phyloP scores from a whole-genome alignment of 2,329 filamentous ascomycete genomes.

The Alternaria rosae region DNA sequence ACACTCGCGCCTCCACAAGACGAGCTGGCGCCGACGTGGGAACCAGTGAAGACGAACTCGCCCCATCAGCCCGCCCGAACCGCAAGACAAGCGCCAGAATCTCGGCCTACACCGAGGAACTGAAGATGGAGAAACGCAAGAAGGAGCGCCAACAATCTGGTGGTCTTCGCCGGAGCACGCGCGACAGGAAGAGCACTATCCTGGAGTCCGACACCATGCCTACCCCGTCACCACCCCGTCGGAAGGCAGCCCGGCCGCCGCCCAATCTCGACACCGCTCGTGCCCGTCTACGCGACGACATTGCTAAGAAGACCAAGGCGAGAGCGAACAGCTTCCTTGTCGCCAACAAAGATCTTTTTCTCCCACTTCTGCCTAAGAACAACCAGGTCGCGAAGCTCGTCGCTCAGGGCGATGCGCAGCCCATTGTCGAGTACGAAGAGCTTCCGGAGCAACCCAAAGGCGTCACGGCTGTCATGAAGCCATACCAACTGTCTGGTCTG shows the following conservation, averaged over 20 bases:
- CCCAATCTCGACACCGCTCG: constrained; percentile 51
- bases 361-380: constrained; percentile 55
- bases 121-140: constrained; percentile 45
- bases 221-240: constrained; percentile 15
- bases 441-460: constrained; percentile 54
- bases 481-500: constrained; percentile 96
- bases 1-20: background rate
- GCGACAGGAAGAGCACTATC: constrained; percentile 37
- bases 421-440: constrained; percentile 51
- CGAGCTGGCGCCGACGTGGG: constrained; percentile 3
- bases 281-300: constrained; percentile 51
- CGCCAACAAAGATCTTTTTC: constrained; percentile 55
- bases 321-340: constrained; percentile 57
- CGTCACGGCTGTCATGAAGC: constrained; percentile 72
- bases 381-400: constrained; percentile 55
- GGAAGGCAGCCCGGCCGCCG: constrained; percentile 14
- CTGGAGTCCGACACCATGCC: constrained; percentile 42
- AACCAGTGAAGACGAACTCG: constrained; percentile 38
- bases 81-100: constrained; percentile 22
- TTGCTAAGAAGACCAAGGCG: constrained; percentile 51
- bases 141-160: constrained; percentile 20
- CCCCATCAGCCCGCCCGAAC: constrained; percentile 14
- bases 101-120: constrained; percentile 26
- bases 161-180: constrained; percentile 30
- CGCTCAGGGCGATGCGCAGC: constrained; percentile 22